These are phyloP conservation scores for Hyaloscypha hepaticicola DNA, from an alignment of 495 filamentous ascomycete genomes.

Conservation along the genomic window DNA sequence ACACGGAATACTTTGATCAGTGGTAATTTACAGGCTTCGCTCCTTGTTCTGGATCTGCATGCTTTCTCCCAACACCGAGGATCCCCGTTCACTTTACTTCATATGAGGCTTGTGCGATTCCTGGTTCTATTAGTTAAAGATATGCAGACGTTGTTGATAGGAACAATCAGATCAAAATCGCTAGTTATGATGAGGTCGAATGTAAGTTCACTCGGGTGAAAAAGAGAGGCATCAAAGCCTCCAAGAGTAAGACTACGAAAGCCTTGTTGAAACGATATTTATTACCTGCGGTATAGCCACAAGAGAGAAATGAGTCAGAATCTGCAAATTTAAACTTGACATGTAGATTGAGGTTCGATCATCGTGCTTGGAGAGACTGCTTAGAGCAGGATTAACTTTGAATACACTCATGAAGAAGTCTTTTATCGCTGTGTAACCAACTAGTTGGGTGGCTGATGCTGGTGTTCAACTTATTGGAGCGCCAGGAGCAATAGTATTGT, in stretches of 20 bases:
- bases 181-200: slow-evolving; percentile 29
- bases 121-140: neutral
- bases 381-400: slow-evolving; percentile 48
- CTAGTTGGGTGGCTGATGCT: slow-evolving; percentile 42
- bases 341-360: slow-evolving; percentile 46
- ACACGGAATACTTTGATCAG: no score
- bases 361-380: slow-evolving; percentile 44
- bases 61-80: no score
- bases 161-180: slow-evolving; percentile 4
- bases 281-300: slow-evolving; percentile 55
- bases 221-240: slow-evolving; percentile 52
- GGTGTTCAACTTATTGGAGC: slow-evolving; percentile 35
- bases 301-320: slow-evolving; percentile 51
- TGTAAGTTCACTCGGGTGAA: slow-evolving; percentile 44
- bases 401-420: slow-evolving; percentile 41
- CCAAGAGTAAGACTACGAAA: slow-evolving; percentile 53
- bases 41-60: no score
- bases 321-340: slow-evolving; percentile 44
- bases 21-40: no score
- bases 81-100: no score
- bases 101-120: no score
- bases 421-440: slow-evolving; percentile 42
- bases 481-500: slow-evolving; percentile 50
- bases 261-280: slow-evolving; percentile 48
- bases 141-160: slow-evolving; percentile 1